phyloP scores from a whole-genome alignment of 768 basidiomycete genomes.

The Boletus patriciae region DNA sequence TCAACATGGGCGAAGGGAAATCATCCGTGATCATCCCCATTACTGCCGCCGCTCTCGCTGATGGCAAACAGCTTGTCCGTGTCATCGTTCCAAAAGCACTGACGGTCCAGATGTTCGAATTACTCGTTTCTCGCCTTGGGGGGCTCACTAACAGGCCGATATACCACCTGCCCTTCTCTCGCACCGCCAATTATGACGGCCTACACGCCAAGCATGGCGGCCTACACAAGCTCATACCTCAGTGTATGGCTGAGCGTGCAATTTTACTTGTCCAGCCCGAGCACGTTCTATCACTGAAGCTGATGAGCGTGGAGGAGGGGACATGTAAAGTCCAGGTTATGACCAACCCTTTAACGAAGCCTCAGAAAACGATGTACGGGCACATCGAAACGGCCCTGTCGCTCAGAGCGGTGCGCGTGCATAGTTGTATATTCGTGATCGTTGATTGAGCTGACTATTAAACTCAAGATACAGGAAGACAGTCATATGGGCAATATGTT shows the following conservation, averaged over 20 bases:
- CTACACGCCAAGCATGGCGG: not conserved
- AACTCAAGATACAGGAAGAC: not conserved
- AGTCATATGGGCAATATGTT: not conserved
- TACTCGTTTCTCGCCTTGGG: slow-evolving; percentile 41
- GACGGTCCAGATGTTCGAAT: slow-evolving; percentile 43
- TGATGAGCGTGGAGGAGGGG: slow-evolving; percentile 40
- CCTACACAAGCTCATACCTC: slow-evolving; percentile 34
- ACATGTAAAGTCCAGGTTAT: too few species aligned
- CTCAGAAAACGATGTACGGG: not conserved
- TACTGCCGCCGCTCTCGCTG: slow-evolving; percentile 38
- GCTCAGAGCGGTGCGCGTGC: not conserved
- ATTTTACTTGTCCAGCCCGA: slow-evolving; percentile 50
- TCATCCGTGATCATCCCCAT: slow-evolving; percentile 46
- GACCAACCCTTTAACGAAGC: slow-evolving; percentile 16
- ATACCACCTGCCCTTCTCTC: slow-evolving; percentile 48
- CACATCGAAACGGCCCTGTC: not conserved
- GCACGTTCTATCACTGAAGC: slow-evolving; percentile 47
- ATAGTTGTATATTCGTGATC: not conserved
- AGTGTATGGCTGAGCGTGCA: slow-evolving; percentile 38
- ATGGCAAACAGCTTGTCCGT: slow-evolving; percentile 42
- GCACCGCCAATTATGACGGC: slow-evolving; percentile 30
- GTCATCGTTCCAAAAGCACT: slow-evolving; percentile 48
- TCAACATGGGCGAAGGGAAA: slow-evolving; percentile 60
- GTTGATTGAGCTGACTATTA: not conserved
- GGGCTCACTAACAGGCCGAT: slow-evolving; percentile 45